phyloP scores from a whole-genome alignment of 2,329 filamentous ascomycete species.

The Lecanicillium sp. region DNA sequence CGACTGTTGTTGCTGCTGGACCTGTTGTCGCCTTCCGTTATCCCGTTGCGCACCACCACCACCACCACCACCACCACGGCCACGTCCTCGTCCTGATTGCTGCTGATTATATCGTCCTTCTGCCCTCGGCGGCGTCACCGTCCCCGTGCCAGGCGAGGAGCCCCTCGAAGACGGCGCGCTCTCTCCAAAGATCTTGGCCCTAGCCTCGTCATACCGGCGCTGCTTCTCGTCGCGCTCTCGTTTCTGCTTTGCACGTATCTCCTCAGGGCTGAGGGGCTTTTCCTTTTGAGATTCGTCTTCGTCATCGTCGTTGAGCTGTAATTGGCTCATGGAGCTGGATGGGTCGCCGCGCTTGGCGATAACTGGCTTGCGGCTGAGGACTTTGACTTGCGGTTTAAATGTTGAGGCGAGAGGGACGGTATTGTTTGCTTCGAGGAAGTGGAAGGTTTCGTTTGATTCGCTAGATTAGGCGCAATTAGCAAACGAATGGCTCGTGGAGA shows the following conservation, averaged over 20 bases:
- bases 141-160: constrained; percentile 52
- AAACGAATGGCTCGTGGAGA: constrained; percentile 1
- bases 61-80: constrained; percentile 33
- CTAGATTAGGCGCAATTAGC: constrained; percentile 30
- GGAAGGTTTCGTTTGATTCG: constrained; percentile 65
- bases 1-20: constrained; percentile 20
- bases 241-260: constrained; percentile 70
- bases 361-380: constrained; percentile 75
- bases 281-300: constrained; percentile 57
- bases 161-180: constrained; percentile 44
- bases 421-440: constrained; percentile 62
- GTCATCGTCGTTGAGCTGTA: constrained; percentile 42
- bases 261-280: constrained; percentile 60
- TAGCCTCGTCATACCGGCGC: constrained; percentile 78
- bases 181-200: constrained; percentile 78
- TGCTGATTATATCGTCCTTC: constrained; percentile 29
- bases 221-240: constrained; percentile 83
- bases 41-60: constrained; percentile 18
- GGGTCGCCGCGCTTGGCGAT: constrained; percentile 52
- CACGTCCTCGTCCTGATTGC: constrained; percentile 39
- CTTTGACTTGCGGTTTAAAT: constrained; percentile 75
- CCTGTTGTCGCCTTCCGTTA: constrained; percentile 19
- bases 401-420: constrained; percentile 53
- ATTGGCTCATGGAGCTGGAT: constrained; percentile 36
- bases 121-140: constrained; percentile 43